Evolutionary conservation across 305 asterid genomes (phyloP).

Genomic region (Stenogyne calaminthoides): DNA sequence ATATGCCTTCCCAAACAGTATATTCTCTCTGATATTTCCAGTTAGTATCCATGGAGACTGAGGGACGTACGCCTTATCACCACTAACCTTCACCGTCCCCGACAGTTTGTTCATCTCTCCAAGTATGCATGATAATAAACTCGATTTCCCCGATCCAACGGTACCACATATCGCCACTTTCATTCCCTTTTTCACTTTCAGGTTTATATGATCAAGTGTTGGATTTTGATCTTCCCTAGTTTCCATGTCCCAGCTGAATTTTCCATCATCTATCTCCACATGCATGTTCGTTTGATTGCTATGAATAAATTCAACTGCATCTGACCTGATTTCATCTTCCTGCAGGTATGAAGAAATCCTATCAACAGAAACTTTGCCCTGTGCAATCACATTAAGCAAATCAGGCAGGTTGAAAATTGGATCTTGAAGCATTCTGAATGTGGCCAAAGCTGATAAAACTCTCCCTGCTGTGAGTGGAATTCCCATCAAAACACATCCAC

Average conservation of each 20-base stretch:
- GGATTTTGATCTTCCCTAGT: constrained; percentile 40
- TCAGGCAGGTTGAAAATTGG: constrained; percentile 92
- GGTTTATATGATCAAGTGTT: constrained; percentile 58
- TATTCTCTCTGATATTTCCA: constrained; percentile 83
- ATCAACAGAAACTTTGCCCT: constrained; percentile 92
- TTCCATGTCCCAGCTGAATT: constrained; percentile 72
- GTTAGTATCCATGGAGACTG: constrained; percentile 97
- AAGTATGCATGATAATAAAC: constrained; percentile 81
- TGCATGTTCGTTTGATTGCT: constrained; percentile 47
- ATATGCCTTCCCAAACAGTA: constrained; percentile 76
- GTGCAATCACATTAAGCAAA: constrained; percentile 78
- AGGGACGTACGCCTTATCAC: constrained; percentile 85
- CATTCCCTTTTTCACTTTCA: constrained; percentile 79
- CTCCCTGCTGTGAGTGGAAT: constrained; percentile 94
- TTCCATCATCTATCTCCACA: constrained; percentile 68
- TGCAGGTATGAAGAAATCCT: constrained; percentile 79
- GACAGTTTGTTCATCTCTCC: constrained; percentile 89
- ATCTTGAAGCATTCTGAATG: constrained; percentile 96
- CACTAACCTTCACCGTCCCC: constrained; percentile 74
- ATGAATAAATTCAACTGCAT: constrained; percentile 57
- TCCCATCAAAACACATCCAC: constrained; percentile 87
- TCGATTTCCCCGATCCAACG: constrained; percentile 97
- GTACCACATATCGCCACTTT: constrained; percentile 95
- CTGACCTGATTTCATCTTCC: constrained; percentile 73
- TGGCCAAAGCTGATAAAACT: constrained; percentile 89